phyloP scores from a whole-genome alignment of 2,329 filamentous ascomycete genomes.

The Sordariomycetes sp. region DNA sequence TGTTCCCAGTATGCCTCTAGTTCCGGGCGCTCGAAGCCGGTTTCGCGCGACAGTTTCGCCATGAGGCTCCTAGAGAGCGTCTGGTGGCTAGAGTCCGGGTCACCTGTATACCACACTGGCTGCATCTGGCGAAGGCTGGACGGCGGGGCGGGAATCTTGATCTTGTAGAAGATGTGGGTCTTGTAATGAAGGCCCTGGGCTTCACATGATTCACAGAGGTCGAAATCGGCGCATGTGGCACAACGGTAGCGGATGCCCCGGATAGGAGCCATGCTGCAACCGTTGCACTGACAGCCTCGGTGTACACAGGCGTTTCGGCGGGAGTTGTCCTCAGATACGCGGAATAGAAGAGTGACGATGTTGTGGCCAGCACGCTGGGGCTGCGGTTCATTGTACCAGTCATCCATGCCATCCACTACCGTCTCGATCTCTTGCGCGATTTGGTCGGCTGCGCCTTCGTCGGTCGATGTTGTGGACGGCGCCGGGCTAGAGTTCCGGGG shows the following conservation, averaged over 20 bases:
- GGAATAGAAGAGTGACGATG: slow-evolving; percentile 73
- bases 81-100: slow-evolving; percentile 58
- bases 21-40: slow-evolving; percentile 72
- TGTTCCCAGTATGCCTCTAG: slow-evolving; percentile 94
- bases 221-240: slow-evolving; percentile 90
- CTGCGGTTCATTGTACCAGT: slow-evolving; percentile 38
- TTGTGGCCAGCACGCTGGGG: slow-evolving; percentile 55
- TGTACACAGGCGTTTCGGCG: slow-evolving; percentile 82
- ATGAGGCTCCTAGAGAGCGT: slow-evolving; percentile 56
- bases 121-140: slow-evolving; percentile 71
- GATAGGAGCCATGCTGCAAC: slow-evolving; percentile 78
- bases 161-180: slow-evolving; percentile 94
- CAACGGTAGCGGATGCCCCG: slow-evolving; percentile 88
- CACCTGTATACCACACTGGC: slow-evolving; percentile 78
- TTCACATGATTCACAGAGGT: slow-evolving; percentile 90
- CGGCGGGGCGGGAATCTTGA: slow-evolving; percentile 77
- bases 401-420: slow-evolving; percentile 25
- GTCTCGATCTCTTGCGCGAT: slow-evolving; percentile 22
- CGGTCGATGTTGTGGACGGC: slow-evolving; percentile 26
- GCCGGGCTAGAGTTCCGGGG: slow-evolving; percentile 10
- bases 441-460: slow-evolving; percentile 29
- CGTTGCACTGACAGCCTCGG: slow-evolving; percentile 83
- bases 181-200: slow-evolving; percentile 65
- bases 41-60: slow-evolving; percentile 55
- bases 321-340: slow-evolving; percentile 88